A percentile compares a stretch with the other conserved stretches of the same genome.
These are phyloP conservation scores for Gyrodon lividus DNA, from an alignment of 768 basidiomycete genomes.

Conservation along the genomic window DNA sequence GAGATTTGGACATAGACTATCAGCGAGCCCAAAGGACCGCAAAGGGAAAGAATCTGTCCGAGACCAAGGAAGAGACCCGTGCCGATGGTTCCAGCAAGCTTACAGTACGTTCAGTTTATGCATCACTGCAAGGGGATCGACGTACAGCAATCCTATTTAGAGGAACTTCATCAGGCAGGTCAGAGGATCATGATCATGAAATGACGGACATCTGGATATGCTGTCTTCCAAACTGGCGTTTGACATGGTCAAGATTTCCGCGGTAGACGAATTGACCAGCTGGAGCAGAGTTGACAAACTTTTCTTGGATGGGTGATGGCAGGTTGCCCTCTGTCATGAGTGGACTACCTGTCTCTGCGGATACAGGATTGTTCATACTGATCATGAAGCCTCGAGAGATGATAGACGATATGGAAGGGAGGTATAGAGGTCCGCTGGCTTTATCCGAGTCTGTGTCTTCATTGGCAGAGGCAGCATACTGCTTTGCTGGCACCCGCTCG, in stretches of 20 bases:
- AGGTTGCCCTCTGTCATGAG: background rate
- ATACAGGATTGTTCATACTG: background rate
- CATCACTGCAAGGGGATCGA: background rate
- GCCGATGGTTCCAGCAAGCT: constrained; percentile 31
- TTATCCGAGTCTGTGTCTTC: no score
- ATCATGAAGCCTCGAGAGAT: background rate
- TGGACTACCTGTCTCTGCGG: background rate
- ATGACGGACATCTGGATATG: constrained; percentile 20
- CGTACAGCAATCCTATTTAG: constrained; percentile 21
- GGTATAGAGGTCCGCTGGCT: no score
- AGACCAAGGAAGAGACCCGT: constrained; percentile 33
- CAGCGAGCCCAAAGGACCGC: constrained; percentile 30
- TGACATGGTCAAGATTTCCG: constrained; percentile 14
- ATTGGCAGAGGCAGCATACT: no score
- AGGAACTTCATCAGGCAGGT: background rate
- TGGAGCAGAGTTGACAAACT: background rate
- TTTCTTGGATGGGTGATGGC: background rate
- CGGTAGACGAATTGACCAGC: constrained; percentile 15
- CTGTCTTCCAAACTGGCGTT: constrained; percentile 18
- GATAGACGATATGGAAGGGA: background rate
- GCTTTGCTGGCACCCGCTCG: no score
- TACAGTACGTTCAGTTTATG: background rate
- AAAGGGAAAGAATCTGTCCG: constrained; percentile 25
- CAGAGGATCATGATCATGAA: background rate
- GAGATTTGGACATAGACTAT: constrained; percentile 28